Evolutionary conservation across 2,329 filamentous ascomycete genomes (phyloP).

Genomic region (Alternaria gansuensis): DNA sequence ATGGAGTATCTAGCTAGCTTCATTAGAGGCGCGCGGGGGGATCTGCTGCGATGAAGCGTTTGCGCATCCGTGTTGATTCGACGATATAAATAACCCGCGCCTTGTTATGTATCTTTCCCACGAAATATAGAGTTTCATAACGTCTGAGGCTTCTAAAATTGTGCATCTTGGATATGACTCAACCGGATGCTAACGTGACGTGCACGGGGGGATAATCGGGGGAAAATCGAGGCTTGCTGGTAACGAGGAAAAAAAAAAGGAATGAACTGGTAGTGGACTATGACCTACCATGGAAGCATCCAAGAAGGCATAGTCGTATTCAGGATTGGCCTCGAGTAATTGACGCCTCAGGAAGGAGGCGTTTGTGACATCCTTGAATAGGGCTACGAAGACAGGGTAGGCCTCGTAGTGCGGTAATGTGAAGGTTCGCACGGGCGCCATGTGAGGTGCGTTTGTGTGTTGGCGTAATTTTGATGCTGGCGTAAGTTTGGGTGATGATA

Average conservation of each 20-base stretch:
- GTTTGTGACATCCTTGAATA: conserved; percentile 82
- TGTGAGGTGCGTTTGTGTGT: conserved; percentile 35
- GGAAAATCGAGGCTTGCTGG: not conserved
- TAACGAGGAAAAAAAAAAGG: not conserved
- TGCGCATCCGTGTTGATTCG: not conserved
- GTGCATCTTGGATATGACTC: not conserved
- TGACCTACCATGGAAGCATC: conserved; percentile 77
- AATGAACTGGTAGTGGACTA: conserved; percentile 15
- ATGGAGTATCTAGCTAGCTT: not conserved
- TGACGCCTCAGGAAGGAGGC: conserved; percentile 80
- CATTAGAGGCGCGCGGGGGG: not conserved
- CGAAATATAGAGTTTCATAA: not conserved
- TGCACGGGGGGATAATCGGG: not conserved
- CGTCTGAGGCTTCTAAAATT: too few species aligned
- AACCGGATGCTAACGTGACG: not conserved
- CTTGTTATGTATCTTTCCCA: not conserved
- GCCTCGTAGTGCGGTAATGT: conserved; percentile 77
- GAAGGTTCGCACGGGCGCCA: conserved; percentile 70
- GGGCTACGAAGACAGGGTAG: conserved; percentile 73
- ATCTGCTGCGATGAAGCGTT: not conserved
- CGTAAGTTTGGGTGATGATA: conserved; percentile 17
- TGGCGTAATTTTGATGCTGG: conserved; percentile 5
- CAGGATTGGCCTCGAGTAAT: conserved; percentile 81
- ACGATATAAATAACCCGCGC: not conserved
- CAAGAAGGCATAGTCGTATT: conserved; percentile 93